These are phyloP conservation scores for Steccherinum ochraceum DNA, from an alignment of 768 basidiomycete genomes.

Conservation along the genomic window DNA sequence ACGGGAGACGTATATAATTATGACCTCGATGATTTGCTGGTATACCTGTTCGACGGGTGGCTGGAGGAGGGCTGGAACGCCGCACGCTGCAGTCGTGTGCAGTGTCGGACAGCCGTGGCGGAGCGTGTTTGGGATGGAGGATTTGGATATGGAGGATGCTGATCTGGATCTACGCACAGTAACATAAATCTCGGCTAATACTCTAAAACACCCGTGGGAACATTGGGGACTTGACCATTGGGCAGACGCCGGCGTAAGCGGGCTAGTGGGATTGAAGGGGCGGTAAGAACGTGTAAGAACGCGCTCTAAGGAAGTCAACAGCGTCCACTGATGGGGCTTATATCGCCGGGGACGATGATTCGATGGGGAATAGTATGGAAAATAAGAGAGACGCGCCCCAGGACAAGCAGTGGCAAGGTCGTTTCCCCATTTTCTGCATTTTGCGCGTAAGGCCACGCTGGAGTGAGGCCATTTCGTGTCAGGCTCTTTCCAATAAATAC, in stretches of 20 bases:
- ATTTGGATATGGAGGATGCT: not conserved
- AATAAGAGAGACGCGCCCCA: not conserved
- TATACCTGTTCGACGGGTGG: not conserved
- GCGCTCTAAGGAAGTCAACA: not conserved
- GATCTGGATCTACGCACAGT: not conserved
- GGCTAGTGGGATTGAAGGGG: not conserved
- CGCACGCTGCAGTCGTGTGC: not conserved
- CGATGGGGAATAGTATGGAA: not conserved
- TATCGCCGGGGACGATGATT: too few relatives aligned
- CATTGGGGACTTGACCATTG: not conserved
- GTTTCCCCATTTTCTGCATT: not conserved
- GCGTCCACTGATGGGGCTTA: too few relatives aligned
- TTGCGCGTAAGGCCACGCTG: not conserved
- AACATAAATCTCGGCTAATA: not conserved
- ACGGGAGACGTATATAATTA: not conserved
- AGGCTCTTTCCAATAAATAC: constrained; percentile 18
- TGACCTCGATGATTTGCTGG: not conserved
- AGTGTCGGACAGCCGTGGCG: not conserved
- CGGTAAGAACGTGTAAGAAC: not conserved
- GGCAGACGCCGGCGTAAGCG: not conserved
- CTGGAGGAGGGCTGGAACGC: not conserved
- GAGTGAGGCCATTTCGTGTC: constrained; percentile 20
- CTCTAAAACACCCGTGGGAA: not conserved
- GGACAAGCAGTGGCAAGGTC: not conserved
- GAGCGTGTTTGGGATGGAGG: not conserved